phyloP scores from a whole-genome alignment of 2,329 filamentous ascomycete genomes.

The Colletotrichum caudatum region DNA sequence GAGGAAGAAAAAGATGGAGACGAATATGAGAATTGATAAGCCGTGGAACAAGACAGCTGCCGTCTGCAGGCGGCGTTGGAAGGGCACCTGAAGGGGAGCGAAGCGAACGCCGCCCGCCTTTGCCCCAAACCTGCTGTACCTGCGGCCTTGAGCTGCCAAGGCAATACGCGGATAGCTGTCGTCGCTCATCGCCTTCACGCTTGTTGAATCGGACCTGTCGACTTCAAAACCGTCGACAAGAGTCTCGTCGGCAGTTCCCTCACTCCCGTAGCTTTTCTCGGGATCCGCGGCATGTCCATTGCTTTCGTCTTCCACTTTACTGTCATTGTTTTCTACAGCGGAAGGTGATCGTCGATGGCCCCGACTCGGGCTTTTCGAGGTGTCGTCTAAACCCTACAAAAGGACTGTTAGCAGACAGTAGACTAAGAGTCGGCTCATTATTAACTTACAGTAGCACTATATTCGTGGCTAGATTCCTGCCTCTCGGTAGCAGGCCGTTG shows the following conservation, averaged over 20 bases:
- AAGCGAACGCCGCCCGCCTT: constrained; percentile 75
- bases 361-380: constrained; percentile 22
- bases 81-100: constrained; percentile 81
- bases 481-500: constrained; percentile 25
- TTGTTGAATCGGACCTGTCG: constrained; percentile 27
- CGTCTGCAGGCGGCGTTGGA: constrained; percentile 80
- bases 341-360: constrained; percentile 21
- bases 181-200: constrained; percentile 32
- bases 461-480: constrained; percentile 32
- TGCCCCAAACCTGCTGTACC: constrained; percentile 48
- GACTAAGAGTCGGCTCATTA: not conserved
- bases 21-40: constrained; percentile 74
- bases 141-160: constrained; percentile 23
- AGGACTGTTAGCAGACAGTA: not conserved
- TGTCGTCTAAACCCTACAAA: constrained; percentile 29
- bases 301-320: constrained; percentile 22
- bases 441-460: constrained; percentile 27
- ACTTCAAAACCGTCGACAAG: constrained; percentile 37
- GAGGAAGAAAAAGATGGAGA: constrained; percentile 89
- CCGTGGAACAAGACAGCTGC: constrained; percentile 82
- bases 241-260: constrained; percentile 37
- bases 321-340: constrained; percentile 16
- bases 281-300: constrained; percentile 23
- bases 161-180: constrained; percentile 39
- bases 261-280: constrained; percentile 36